These are phyloP conservation scores for Eutrema salsugineum DNA, from an alignment of 441 rosid species.

Conservation along the genomic window DNA sequence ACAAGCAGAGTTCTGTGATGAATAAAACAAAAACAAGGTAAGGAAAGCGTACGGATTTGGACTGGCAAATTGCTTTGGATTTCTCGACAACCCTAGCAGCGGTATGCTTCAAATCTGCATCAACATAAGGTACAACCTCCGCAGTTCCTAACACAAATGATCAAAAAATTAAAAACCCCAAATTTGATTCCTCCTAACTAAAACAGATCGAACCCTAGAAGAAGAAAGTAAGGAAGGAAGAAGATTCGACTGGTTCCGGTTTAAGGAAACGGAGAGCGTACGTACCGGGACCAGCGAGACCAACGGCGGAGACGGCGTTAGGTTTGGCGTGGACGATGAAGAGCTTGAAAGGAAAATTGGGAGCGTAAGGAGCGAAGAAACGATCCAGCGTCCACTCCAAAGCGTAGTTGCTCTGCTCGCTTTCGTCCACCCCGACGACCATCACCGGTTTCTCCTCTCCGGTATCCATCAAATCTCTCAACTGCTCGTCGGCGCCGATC, in stretches of 20 bases:
- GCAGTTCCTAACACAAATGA: constrained; percentile 56
- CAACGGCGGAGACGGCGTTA: constrained; percentile 45
- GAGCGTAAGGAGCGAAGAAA: constrained; percentile 53
- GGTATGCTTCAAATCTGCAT: constrained; percentile 61
- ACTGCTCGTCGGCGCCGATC: neutral
- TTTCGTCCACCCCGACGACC: constrained; percentile 77
- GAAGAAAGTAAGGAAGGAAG: neutral
- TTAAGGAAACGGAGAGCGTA: constrained; percentile 21
- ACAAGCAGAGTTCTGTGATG: no score
- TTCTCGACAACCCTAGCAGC: constrained; percentile 63
- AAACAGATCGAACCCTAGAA: neutral
- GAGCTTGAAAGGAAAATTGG: constrained; percentile 61
- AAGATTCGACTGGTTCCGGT: no score
- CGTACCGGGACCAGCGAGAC: constrained; percentile 79
- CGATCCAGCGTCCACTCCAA: constrained; percentile 79
- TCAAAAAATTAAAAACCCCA: no score
- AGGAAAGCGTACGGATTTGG: constrained; percentile 46
- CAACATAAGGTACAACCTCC: constrained; percentile 65
- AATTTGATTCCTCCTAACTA: neutral
- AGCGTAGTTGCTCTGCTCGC: constrained; percentile 80
- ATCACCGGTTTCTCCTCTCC: constrained; percentile 52
- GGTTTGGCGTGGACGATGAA: constrained; percentile 74
- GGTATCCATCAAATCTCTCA: constrained; percentile 34
- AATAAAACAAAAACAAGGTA: neutral
- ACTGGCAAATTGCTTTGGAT: constrained; percentile 51